Conservation (phyloP, 2,329 filamentous ascomycete species). For the Proliferodiscus dingleyae region DNA sequence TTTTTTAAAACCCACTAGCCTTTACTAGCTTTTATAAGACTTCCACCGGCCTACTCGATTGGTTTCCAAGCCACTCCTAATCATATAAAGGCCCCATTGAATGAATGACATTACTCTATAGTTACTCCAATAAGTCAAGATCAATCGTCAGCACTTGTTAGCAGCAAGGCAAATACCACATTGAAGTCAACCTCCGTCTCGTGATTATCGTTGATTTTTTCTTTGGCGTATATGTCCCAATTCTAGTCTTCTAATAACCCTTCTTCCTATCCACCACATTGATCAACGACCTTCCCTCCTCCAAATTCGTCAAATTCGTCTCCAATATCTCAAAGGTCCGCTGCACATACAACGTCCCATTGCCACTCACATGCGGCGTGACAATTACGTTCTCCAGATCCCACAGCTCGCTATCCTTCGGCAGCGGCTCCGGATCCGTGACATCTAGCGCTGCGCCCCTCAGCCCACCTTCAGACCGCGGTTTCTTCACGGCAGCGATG, state of each 20-base stretch:
- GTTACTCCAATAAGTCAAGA: no score
- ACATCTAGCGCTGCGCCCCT: constrained; percentile 63
- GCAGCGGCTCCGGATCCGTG: constrained; percentile 63
- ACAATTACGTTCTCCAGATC: constrained; percentile 55
- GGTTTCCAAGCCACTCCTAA: no score
- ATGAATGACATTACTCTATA: no score
- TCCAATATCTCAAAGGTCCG: constrained; percentile 54
- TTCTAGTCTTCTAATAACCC: constrained; percentile 52
- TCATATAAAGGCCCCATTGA: no score
- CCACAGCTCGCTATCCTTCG: constrained; percentile 57
- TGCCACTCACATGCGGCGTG: constrained; percentile 59
- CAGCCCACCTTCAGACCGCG: constrained; percentile 40
- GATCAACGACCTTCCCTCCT: constrained; percentile 49
- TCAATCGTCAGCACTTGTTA: no score
- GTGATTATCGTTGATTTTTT: no score
- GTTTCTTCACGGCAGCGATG: constrained; percentile 44
- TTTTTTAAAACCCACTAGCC: no score
- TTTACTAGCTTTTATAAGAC: no score
- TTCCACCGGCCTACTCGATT: no score
- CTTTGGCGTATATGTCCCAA: no score
- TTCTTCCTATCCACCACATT: constrained; percentile 57
- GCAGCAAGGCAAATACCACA: no score
- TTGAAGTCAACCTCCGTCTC: no score
- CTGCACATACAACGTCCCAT: constrained; percentile 49
- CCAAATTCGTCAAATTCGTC: constrained; percentile 49